These are phyloP conservation scores for Marasmius tenuissimus DNA, from an alignment of 1,284 basidiomycete genomes.

Conservation along the genomic window DNA sequence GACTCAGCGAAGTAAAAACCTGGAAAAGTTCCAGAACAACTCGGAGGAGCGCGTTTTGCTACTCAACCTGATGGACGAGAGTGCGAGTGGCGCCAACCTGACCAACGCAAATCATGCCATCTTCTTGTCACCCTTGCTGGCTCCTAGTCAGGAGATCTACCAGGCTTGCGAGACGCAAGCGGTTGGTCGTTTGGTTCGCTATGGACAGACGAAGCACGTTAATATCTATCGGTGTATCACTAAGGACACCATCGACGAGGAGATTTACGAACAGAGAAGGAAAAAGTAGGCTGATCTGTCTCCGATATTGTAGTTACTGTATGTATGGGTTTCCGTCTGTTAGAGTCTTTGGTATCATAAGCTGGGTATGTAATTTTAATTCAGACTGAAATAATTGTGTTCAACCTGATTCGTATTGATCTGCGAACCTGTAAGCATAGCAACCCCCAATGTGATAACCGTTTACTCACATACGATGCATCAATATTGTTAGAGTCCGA, in stretches of 20 bases:
- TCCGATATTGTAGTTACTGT: background rate
- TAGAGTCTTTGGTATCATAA: background rate
- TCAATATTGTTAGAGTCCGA: conserved; percentile 18
- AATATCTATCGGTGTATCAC: conserved; percentile 83
- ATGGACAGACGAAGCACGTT: conserved; percentile 82
- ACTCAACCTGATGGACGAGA: conserved; percentile 91
- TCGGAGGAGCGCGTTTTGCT: conserved; percentile 80
- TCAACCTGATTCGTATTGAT: conserved; percentile 15
- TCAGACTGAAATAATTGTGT: conserved; percentile 1
- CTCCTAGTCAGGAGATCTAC: conserved; percentile 79
- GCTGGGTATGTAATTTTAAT: background rate
- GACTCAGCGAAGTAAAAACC: conserved; percentile 72
- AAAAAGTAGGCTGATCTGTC: background rate
- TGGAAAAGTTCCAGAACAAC: conserved; percentile 83
- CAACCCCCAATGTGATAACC: background rate
- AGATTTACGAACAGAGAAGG: conserved; percentile 60
- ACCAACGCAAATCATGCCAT: conserved; percentile 94
- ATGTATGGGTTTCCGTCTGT: background rate
- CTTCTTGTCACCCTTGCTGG: conserved; percentile 88
- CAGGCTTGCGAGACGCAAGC: conserved; percentile 88
- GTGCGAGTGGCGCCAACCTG: conserved; percentile 89
- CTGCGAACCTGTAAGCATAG: background rate
- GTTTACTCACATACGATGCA: conserved; percentile 19
- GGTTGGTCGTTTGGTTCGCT: conserved; percentile 84
- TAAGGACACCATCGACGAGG: conserved; percentile 82